phyloP scores from a whole-genome alignment of 495 filamentous ascomycete genomes.

The Annulohypoxylon bovei region DNA sequence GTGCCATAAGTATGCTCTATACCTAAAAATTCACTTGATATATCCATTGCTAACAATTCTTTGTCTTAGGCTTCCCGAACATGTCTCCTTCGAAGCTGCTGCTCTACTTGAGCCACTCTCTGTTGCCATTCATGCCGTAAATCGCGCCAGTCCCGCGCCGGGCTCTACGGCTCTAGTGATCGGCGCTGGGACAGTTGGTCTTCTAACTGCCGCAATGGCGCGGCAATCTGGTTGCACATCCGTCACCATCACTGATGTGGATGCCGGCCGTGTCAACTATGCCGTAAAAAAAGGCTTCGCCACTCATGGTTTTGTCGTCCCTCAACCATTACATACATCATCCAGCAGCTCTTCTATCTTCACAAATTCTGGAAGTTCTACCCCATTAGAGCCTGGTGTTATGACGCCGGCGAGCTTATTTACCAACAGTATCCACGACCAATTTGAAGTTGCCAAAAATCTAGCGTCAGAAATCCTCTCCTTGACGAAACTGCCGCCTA shows the following conservation, averaged over 20 bases:
- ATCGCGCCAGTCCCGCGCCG: slow-evolving; percentile 62
- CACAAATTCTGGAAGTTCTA: slow-evolving; percentile 54
- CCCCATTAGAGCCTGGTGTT: slow-evolving; percentile 52
- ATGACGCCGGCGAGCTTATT: slow-evolving; percentile 57
- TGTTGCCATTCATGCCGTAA: slow-evolving; percentile 85
- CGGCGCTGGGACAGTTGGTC: slow-evolving; percentile 86
- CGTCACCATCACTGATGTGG: slow-evolving; percentile 86
- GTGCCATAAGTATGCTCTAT: slow-evolving; percentile 70
- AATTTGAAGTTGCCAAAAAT: slow-evolving; percentile 68
- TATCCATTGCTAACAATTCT: slow-evolving; percentile 42
- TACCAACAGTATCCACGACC: slow-evolving; percentile 46
- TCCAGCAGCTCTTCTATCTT: slow-evolving; percentile 54
- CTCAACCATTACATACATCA: slow-evolving; percentile 52
- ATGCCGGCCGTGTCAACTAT: slow-evolving; percentile 77
- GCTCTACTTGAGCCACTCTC: slow-evolving; percentile 87
- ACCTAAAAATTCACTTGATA: background rate
- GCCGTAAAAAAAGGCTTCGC: slow-evolving; percentile 77
- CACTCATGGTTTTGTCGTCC: slow-evolving; percentile 72
- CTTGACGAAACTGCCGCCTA: slow-evolving; percentile 49
- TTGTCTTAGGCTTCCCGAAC: slow-evolving; percentile 69
- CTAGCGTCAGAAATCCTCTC: slow-evolving; percentile 64
- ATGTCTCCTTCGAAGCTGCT: slow-evolving; percentile 76
- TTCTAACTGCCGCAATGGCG: slow-evolving; percentile 77
- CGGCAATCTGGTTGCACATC: slow-evolving; percentile 72
- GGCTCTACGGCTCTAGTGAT: slow-evolving; percentile 78